Conservation (phyloP, 176 grass and related monocot genomes). For the Carex scoparia region DNA sequence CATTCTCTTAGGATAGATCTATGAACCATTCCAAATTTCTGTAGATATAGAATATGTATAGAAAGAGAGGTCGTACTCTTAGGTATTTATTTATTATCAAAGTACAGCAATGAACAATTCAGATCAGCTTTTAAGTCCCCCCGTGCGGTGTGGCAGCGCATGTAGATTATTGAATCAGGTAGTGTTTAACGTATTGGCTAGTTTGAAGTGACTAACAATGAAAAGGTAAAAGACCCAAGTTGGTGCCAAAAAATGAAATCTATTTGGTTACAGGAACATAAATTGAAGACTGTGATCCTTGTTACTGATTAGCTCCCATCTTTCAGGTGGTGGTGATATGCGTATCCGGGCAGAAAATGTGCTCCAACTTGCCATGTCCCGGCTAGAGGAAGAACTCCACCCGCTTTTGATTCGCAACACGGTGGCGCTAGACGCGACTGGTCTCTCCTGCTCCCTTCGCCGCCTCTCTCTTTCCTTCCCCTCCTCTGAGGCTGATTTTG, state of each 20-base stretch:
- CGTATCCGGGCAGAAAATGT: slow-evolving; percentile 32
- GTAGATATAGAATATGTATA: not conserved
- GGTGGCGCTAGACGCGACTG: slow-evolving; percentile 61
- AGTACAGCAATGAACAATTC: not conserved
- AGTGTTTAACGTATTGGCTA: not conserved
- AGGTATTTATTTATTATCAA: not conserved
- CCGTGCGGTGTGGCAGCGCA: not conserved
- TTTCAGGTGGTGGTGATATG: slow-evolving; percentile 15
- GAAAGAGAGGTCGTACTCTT: not conserved
- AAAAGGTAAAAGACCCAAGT: not conserved
- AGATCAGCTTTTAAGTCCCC: not conserved
- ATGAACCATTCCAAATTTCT: not conserved
- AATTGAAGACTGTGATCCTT: not conserved
- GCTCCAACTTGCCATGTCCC: slow-evolving; percentile 80
- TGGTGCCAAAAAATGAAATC: not conserved
- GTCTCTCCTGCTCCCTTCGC: slow-evolving; percentile 71
- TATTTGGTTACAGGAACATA: not conserved
- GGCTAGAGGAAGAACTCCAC: slow-evolving; percentile 86
- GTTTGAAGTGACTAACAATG: not conserved
- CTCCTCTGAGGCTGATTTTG: slow-evolving; percentile 68
- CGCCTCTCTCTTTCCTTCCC: slow-evolving; percentile 73
- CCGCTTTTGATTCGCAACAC: slow-evolving; percentile 73
- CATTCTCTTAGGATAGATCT: not conserved
- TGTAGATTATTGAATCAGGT: not conserved
- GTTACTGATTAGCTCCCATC: not conserved